Conservation (phyloP, 2,329 filamentous ascomycete species). For the Coniella vitis region DNA sequence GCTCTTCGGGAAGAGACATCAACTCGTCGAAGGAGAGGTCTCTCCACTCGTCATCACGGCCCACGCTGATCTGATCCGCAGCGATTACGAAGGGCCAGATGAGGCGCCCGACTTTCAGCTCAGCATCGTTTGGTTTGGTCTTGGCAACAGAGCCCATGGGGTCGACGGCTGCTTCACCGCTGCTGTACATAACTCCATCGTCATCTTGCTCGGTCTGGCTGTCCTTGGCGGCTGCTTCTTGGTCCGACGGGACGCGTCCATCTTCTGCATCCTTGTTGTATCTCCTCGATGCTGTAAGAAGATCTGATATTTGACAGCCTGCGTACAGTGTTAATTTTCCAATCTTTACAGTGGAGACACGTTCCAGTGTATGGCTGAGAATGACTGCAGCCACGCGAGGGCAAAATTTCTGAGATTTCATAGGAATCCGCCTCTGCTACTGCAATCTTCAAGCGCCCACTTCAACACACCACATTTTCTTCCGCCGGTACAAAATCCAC, state of each 20-base stretch:
- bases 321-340: conserved; percentile 1
- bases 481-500: too few relatives aligned
- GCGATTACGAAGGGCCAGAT: conserved; percentile 35
- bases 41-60: conserved; percentile 28
- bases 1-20: conserved; percentile 30
- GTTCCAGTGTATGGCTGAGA: not conserved
- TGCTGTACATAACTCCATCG: not conserved
- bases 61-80: conserved; percentile 35
- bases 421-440: too few relatives aligned
- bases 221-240: not conserved
- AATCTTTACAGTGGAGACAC: not conserved
- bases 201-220: not conserved
- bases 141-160: conserved; percentile 3
- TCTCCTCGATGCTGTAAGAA: conserved; percentile 18
- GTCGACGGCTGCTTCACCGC: not conserved
- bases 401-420: too few relatives aligned
- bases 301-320: conserved; percentile 19
- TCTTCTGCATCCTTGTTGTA: conserved; percentile 13
- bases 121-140: conserved; percentile 20
- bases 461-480: too few relatives aligned
- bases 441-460: too few relatives aligned
- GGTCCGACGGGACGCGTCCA: not conserved
- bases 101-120: conserved; percentile 31
- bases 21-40: conserved; percentile 33
- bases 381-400: not conserved